Conservation (phyloP, 2,329 filamentous ascomycete species). For the Fusarium hostae region DNA sequence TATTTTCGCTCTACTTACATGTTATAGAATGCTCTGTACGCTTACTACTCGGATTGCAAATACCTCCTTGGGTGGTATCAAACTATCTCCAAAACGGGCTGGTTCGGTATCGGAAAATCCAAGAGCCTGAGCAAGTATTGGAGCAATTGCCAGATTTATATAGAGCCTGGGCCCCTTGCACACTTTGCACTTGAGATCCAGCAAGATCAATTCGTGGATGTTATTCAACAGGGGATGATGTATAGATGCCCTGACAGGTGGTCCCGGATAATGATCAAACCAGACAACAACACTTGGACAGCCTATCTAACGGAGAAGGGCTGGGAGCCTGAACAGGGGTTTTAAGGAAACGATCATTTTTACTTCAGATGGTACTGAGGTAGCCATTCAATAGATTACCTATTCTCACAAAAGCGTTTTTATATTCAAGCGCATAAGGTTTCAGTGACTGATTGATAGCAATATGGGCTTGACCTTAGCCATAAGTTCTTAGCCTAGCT, state of each 20-base stretch:
- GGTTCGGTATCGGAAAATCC: background rate
- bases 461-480: background rate
- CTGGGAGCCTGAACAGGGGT: background rate
- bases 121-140: background rate
- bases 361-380: no score
- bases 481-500: background rate
- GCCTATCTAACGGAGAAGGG: constrained; percentile 7
- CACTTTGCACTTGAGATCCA: constrained; percentile 2
- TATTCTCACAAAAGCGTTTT: background rate
- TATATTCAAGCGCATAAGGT: background rate
- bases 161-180: background rate
- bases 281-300: constrained; percentile 12
- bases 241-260: background rate
- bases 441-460: background rate
- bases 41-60: background rate
- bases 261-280: background rate
- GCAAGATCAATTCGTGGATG: background rate
- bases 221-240: background rate
- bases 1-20: background rate
- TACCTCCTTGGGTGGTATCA: background rate
- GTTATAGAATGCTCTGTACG: background rate
- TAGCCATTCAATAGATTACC: no score
- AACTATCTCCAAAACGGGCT: background rate
- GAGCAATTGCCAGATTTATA: background rate
- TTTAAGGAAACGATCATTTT: background rate